These are phyloP conservation scores for Hericium rajendrae DNA, from an alignment of 768 basidiomycete genomes.

Conservation along the genomic window DNA sequence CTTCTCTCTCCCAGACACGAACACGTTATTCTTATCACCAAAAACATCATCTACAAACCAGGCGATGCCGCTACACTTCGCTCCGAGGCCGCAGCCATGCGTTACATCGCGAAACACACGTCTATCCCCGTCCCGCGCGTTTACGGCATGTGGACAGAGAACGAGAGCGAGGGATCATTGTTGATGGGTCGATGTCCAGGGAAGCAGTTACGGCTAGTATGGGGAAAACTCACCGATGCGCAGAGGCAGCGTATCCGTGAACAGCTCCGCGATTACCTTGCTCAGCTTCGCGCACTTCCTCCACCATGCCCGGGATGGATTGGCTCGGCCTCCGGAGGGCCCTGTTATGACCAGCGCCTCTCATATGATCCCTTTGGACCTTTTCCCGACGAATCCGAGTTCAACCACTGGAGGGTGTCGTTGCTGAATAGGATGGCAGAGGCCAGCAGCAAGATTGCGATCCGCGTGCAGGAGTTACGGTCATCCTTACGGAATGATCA, in stretches of 20 bases:
- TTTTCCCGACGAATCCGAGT: conserved; percentile 1
- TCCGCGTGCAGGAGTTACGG: background rate
- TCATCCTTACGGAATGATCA: background rate
- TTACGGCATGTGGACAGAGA: background rate
- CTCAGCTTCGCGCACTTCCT: conserved; percentile 3
- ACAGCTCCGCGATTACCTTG: background rate
- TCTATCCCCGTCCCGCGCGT: conserved; percentile 11
- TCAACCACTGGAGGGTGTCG: conserved; percentile 4
- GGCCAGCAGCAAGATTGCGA: background rate
- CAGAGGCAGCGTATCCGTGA: background rate
- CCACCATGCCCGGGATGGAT: background rate
- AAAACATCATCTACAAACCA: background rate
- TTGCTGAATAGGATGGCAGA: background rate
- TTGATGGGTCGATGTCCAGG: conserved; percentile 5
- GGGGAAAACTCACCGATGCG: background rate
- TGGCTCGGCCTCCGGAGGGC: background rate
- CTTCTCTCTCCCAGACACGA: background rate
- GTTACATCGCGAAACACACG: conserved; percentile 7
- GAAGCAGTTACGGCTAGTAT: background rate
- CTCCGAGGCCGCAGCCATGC: conserved; percentile 6
- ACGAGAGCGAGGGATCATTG: background rate
- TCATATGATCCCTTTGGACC: conserved; percentile 3
- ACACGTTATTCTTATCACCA: background rate
- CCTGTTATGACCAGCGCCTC: background rate
- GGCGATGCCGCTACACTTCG: background rate